These are phyloP conservation scores for Brasenia schreberi DNA, from an alignment of 164 flowering plant genomes.

Conservation along the genomic window DNA sequence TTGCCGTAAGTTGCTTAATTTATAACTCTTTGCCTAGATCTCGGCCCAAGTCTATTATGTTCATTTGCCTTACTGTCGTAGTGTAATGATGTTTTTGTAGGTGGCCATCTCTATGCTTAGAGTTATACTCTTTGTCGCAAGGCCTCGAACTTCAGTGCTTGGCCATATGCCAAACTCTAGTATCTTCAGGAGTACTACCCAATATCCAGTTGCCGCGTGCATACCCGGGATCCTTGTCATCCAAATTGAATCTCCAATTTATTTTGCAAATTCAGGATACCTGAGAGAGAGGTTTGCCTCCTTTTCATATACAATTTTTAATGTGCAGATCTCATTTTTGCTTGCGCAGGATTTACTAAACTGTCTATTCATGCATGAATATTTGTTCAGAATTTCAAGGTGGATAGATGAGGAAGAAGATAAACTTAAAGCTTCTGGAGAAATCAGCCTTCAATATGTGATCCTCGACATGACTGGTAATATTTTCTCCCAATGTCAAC, in stretches of 20 bases:
- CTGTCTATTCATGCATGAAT: too few relatives aligned
- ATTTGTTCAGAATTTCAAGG: constrained; percentile 26
- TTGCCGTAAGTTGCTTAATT: constrained; percentile 29
- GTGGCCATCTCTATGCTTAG: constrained; percentile 42
- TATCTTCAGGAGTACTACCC: constrained; percentile 37
- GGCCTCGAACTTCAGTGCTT: constrained; percentile 44
- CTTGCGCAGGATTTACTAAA: too few relatives aligned
- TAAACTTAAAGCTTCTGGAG: constrained; percentile 26
- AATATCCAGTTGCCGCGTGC: constrained; percentile 34
- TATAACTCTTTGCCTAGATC: not conserved
- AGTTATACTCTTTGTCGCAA: constrained; percentile 36
- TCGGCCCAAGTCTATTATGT: not conserved
- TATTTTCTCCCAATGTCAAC: not conserved
- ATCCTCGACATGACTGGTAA: constrained; percentile 56
- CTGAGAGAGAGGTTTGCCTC: constrained; percentile 51
- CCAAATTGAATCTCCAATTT: constrained; percentile 48
- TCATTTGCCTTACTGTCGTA: not conserved
- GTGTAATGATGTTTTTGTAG: constrained; percentile 17
- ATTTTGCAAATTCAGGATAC: constrained; percentile 62
- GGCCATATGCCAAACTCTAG: constrained; percentile 51
- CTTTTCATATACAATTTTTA: not conserved
- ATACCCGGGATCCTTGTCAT: constrained; percentile 58
- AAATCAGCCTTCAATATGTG: constrained; percentile 45
- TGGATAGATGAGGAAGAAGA: constrained; percentile 81
- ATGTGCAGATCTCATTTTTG: too few relatives aligned